These are phyloP conservation scores for Coniferiporia weirii DNA, from an alignment of 1,284 basidiomycete species.

Conservation along the genomic window DNA sequence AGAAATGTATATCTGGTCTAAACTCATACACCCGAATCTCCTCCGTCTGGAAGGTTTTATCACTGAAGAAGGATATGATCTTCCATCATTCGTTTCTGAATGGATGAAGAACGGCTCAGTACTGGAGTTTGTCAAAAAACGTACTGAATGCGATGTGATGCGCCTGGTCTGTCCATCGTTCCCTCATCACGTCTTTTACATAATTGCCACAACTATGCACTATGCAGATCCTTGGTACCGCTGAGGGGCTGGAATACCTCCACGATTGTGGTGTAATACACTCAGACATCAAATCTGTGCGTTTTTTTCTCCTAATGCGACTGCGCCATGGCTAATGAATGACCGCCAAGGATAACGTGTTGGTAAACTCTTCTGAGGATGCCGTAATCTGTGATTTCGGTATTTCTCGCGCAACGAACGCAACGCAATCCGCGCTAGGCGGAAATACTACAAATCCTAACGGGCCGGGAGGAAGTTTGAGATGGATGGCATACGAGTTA, in stretches of 20 bases:
- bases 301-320: neutral
- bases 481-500: conserved; percentile 2
- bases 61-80: neutral
- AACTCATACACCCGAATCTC: neutral
- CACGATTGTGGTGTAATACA: conserved; percentile 4
- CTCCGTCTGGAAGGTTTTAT: conserved; percentile 3
- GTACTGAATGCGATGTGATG: neutral
- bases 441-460: neutral
- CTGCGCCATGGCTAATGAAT: neutral
- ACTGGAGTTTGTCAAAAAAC: neutral
- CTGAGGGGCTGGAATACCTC: conserved; percentile 7
- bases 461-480: neutral
- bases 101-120: conserved; percentile 5
- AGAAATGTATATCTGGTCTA: conserved; percentile 1
- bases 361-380: neutral
- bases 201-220: too few species aligned
- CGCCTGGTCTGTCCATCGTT: neutral
- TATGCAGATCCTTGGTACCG: neutral
- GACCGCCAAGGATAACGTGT: conserved; percentile 12
- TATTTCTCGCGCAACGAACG: neutral
- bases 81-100: conserved; percentile 5
- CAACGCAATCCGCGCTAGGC: neutral
- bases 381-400: conserved; percentile 11
- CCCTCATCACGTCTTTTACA: neutral
- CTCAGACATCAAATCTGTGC: conserved; percentile 10